Evolutionary conservation across 345 rosid species (phyloP), one percentile per base, ranked within the genome.

Genomic region (Conringia planisiliqua): DNA sequence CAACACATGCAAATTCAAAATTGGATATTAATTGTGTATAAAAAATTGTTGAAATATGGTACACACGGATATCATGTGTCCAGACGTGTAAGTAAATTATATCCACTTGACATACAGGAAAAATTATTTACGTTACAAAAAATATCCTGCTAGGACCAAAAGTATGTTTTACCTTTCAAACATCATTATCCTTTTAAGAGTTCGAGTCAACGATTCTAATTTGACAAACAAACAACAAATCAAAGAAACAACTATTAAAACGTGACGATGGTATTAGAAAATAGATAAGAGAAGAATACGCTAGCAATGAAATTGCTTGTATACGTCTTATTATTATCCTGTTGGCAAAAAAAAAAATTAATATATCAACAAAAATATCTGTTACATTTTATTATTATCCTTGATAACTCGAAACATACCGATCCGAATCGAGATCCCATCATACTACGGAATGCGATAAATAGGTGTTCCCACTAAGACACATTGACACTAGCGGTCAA

Each of bases 51-150:
- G 55, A 62, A 68, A 61, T 32, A 51, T 51, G 4, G 3, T 39
- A 42, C 39, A n/a, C 70, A 76, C 17, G 58, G 65, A 43, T 42
- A 54, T 33, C 16, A 42, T 62, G 74, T 43, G 70, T 61, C 61
- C 4, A 68, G 38, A 52, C 64, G 29, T 60, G 9, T 10, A 17
- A 62, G 64, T 52, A 40, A 61, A 51, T n/a, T 33, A 69, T 69
- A 42, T 52, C 74, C 64, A 76, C 65, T 42, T 40, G 64, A 67
- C 62, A 39, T 36, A 10, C 43, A 68, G 0, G 58, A 61, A 44
- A 52, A 70, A 27, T 62, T 69, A 54, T 16, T 43, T 33, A 68
- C 79, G 79, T 62, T 62, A 76, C 64, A 62, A 68, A 64, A 42
- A n/a, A n/a, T n/a, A 22, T 68, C 57, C 1, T 40, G 56, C 17